Base-by-base conservation (phyloP, 257 asterid genomes). In the Galeopsis tetrahit region DNA sequence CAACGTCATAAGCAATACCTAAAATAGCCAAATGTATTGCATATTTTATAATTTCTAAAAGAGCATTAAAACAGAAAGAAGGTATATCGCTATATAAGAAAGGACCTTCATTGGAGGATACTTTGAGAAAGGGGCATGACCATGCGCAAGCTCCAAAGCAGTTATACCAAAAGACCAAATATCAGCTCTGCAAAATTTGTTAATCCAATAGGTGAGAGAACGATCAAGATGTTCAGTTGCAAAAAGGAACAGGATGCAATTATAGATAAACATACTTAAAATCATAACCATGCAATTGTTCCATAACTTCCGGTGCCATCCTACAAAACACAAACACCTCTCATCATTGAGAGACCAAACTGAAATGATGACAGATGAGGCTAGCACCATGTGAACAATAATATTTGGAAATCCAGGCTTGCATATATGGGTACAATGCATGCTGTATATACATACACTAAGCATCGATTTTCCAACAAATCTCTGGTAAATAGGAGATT, bases 291-390 rank as follows among this genome's bases (percentile, higher is more conserved):
- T 89, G 95, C 78, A 88, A 52, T 70, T 88, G 98, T 86, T 92
- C 98, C 99, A 95, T 92, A 66, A 95, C 98, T 86, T 95, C 99
- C 0, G 99, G 99, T 35, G 99, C 98, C 99, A 95, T 95, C 99
- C 99, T 95, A 80, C 52, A 84, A 77, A 78, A 68, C 66, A 78
- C 10, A 79, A 67, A 76, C 39, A 64, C 53, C 39, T 49, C 72
- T 62, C 14, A 13, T 74, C 67, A 74, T 52, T 11, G 34, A 10
- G 69, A 44, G 61, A 51, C 69, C 65, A 53, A 67, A 60, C 72
- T 52, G 38, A 59, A 57, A 56, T 21, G 66, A 68, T 46, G 46
- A 64, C 60, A 76, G 13, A 34, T 28, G 57, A 40, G 52, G 69
- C 49, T 33, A 67, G 78, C 58, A 64, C 73, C 39, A 56, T 15